Conservation (phyloP, 768 basidiomycete species). For the Roridomyces roridus region DNA sequence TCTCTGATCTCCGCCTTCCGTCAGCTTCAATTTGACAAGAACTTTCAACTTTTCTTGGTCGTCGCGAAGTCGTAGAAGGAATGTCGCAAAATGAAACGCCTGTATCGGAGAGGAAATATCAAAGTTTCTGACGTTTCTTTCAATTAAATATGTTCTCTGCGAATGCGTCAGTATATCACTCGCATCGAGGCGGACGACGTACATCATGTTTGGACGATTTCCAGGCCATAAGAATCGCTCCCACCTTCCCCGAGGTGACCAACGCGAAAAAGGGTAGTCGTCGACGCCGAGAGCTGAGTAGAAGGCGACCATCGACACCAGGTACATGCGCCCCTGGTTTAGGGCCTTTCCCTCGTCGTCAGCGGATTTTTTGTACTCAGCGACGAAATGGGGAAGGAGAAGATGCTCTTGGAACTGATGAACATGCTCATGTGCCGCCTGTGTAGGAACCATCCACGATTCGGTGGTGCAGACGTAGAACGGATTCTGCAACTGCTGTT, state of each 20-base stretch:
- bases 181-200: neutral
- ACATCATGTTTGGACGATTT: neutral
- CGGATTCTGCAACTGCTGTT: neutral
- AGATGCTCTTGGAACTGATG: neutral
- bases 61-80: conserved; percentile 5
- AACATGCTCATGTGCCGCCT: no score
- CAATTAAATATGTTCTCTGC: conserved; percentile 4
- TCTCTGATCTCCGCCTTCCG: neutral
- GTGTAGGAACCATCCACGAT: no score
- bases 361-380: neutral
- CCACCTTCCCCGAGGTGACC: conserved; percentile 7
- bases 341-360: neutral
- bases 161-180: neutral
- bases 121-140: neutral
- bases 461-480: neutral
- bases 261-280: neutral
- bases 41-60: neutral
- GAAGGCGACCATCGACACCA: neutral
- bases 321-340: neutral
- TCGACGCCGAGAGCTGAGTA: conserved; percentile 2
- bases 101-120: neutral
- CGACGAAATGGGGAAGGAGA: conserved; percentile 1
- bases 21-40: neutral
- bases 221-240: neutral
- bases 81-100: conserved; percentile 2